Conservation (phyloP, 2,329 filamentous ascomycete species). For the Zymoseptoria ardabiliae region DNA sequence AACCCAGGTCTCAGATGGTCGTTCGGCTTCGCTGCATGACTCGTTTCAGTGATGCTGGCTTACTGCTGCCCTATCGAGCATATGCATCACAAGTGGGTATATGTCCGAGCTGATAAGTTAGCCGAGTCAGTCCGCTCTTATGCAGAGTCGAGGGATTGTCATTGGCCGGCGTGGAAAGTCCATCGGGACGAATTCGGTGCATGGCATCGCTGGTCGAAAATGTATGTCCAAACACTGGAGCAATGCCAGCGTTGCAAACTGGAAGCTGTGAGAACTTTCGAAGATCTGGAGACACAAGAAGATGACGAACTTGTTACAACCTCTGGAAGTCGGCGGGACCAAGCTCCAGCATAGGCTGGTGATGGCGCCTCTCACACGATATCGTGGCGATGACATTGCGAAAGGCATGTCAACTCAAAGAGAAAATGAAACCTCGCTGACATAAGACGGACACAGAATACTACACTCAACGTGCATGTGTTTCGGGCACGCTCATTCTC, state of each 20-base stretch:
- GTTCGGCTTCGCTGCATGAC: not conserved
- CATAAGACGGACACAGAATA: slow-evolving; percentile 34
- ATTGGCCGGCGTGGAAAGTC: not conserved
- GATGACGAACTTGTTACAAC: slow-evolving; percentile 30
- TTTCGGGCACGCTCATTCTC: slow-evolving; percentile 46
- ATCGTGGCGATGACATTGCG: slow-evolving; percentile 33
- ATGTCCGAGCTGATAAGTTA: not conserved
- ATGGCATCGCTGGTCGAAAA: not conserved
- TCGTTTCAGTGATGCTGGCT: not conserved
- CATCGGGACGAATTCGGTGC: not conserved
- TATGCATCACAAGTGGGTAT: not conserved
- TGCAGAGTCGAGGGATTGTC: not conserved
- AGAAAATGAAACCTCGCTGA: slow-evolving; percentile 15
- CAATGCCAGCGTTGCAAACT: not conserved
- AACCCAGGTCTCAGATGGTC: not conserved
- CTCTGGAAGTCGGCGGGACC: slow-evolving; percentile 36
- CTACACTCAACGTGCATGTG: slow-evolving; percentile 47
- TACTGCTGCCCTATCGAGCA: not conserved
- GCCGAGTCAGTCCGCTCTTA: not conserved
- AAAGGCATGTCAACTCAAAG: slow-evolving; percentile 26
- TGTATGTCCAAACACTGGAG: not conserved
- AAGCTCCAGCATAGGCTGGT: slow-evolving; percentile 43
- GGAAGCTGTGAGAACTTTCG: not conserved
- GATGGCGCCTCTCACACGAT: slow-evolving; percentile 45
- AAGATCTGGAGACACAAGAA: not conserved